phyloP scores from a whole-genome alignment of 2,329 filamentous ascomycete species.

The Hymenoscyphus fraxineus region DNA sequence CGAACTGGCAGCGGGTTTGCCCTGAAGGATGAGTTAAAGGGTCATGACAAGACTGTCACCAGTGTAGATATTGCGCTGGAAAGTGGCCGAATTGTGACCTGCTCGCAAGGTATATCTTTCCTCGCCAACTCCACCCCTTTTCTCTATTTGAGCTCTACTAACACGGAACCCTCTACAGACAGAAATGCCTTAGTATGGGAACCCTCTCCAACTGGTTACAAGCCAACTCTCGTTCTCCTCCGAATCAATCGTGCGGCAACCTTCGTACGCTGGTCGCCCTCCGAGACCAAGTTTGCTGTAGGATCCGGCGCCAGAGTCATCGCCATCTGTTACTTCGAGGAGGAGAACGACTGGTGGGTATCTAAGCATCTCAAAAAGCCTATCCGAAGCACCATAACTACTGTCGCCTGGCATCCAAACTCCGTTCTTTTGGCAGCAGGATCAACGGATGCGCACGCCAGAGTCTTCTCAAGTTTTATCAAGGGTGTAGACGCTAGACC shows the following conservation, averaged over 20 bases:
- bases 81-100: conserved; percentile 92
- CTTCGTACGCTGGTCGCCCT: conserved; percentile 95
- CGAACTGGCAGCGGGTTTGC: conserved; percentile 70
- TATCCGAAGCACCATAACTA: conserved; percentile 94
- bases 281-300: conserved; percentile 95
- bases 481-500: conserved; percentile 88
- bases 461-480: conserved; percentile 93
- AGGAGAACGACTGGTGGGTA: conserved; percentile 99
- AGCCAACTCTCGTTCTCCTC: conserved; percentile 92
- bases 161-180: conserved; percentile 50
- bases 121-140: neutral
- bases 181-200: conserved; percentile 99
- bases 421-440: conserved; percentile 91
- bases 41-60: conserved; percentile 95
- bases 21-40: conserved; percentile 91
- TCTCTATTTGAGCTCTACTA: conserved; percentile 9
- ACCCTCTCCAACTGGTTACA: conserved; percentile 86
- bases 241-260: conserved; percentile 96
- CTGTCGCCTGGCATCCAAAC: conserved; percentile 95
- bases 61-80: conserved; percentile 91
- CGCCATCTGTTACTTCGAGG: conserved; percentile 96
- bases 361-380: conserved; percentile 99
- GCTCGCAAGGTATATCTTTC: conserved; percentile 73
- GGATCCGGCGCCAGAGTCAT: conserved; percentile 94
- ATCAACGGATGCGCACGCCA: conserved; percentile 93